Base-by-base conservation (phyloP, 225 moss, liverwort and hornwort genomes). In the Takakia lepidozioides region DNA sequence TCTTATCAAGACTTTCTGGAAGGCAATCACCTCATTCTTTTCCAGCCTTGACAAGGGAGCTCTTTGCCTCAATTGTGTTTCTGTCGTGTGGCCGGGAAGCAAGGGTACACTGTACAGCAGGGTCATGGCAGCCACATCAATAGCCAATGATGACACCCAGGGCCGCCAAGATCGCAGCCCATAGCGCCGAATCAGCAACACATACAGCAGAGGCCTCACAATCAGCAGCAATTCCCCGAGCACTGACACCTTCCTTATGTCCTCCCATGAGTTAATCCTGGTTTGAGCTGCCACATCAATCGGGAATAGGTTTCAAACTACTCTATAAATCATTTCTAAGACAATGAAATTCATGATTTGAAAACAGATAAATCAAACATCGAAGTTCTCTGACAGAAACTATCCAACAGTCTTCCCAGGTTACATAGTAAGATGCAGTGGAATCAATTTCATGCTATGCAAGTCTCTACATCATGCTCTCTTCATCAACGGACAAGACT, bases 81-180 rank as follows among this genome's bases (percentile, higher is more conserved):
- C 63, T 48, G 60, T 45, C 2, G 62, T 35, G 46, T 59, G 60
- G 18, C 51, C 66, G 23, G 64, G 63, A 25, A 74, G 49, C 8
- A 74, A 71, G 46, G 80, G 63, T 13, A 80, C 58, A 26, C 66
- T 69, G 52, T 82, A 82, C 45, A 95, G 73, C 27, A 95, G 70
- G 51, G 69, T 80, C 84, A 90, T 90, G 48, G 87, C 95, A 66
- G 58, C 76, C 37, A 81, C 71, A 61, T 98, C 95, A 13, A 98
- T 8, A 36, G 87, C 84, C 30, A 98, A 78, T 18, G 91, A 84
- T 52, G 87, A 77, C 29, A 87, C 53, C 95, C 95, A 98, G 16
- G 95, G 91, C 43, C 69, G 82, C 95, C 95, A 98, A 20, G 95
- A 91, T 32, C 83, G 85, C 51, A 90, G 55, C 63, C 95, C 91